These are phyloP conservation scores for Xerocomus nothofagi DNA, from an alignment of 1,284 basidiomycete species.

Conservation along the genomic window DNA sequence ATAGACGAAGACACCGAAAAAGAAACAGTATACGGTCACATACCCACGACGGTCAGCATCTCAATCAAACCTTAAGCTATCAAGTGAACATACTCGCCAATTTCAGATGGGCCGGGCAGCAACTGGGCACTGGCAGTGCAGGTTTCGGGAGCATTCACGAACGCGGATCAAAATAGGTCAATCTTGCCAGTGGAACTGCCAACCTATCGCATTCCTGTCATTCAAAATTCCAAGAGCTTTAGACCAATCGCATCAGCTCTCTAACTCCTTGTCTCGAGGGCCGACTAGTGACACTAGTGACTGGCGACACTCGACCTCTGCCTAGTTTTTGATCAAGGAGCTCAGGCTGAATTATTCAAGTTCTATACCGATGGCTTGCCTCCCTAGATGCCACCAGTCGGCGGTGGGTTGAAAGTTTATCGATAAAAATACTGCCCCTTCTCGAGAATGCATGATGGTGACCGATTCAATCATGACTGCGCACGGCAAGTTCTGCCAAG, in stretches of 20 bases:
- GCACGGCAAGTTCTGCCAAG: neutral
- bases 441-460: neutral
- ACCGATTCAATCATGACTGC: neutral
- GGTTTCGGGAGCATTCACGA: neutral
- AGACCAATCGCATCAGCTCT: neutral
- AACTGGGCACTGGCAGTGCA: neutral
- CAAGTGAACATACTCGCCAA: conserved; percentile 4
- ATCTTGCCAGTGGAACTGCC: neutral
- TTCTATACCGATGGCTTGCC: neutral
- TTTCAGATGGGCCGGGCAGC: too few species aligned
- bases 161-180: neutral
- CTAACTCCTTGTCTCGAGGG: too few species aligned
- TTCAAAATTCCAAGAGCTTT: neutral
- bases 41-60: conserved; percentile 8
- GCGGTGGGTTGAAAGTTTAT: neutral
- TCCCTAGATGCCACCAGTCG: too few species aligned
- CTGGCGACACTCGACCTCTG: neutral
- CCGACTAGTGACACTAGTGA: too few species aligned
- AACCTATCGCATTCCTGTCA: neutral
- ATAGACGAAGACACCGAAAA: neutral
- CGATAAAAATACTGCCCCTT: neutral
- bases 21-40: too few species aligned
- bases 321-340: neutral
- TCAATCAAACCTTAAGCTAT: neutral
- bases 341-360: neutral